These are phyloP conservation scores for Ceratocystis ficicola DNA, from an alignment of 2,329 filamentous ascomycete species.

Conservation along the genomic window DNA sequence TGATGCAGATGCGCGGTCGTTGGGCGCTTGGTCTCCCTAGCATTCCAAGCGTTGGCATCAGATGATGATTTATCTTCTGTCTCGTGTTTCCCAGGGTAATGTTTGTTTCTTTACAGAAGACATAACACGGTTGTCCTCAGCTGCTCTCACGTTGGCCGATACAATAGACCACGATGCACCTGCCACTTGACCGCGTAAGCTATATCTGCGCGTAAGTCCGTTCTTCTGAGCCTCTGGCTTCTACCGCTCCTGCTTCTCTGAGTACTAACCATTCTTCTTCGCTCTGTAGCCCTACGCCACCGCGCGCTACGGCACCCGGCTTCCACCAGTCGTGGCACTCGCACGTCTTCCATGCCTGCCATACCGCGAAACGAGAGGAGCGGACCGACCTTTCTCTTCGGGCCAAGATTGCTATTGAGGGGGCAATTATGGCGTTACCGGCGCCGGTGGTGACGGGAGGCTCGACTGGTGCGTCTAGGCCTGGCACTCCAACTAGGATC, in stretches of 20 bases:
- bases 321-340: constrained; percentile 6
- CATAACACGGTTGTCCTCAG: background rate
- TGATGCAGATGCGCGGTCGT: background rate
- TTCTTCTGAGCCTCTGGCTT: background rate
- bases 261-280: background rate
- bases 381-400: constrained; percentile 9
- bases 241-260: too few relatives aligned
- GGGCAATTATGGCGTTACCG: constrained; percentile 13
- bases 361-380: constrained; percentile 14
- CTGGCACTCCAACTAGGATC: background rate
- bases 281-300: background rate
- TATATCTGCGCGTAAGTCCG: constrained; percentile 1
- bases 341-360: constrained; percentile 12
- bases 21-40: background rate
- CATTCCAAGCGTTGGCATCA: background rate
- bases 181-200: background rate
- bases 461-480: background rate
- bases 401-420: constrained; percentile 16
- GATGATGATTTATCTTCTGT: background rate
- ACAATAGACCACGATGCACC: background rate
- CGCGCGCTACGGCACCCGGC: constrained; percentile 4
- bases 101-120: background rate
- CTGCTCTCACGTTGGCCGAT: background rate
- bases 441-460: background rate
- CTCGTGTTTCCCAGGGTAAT: too few relatives aligned